Base-by-base conservation (phyloP, 306 rosid species). In the Vachellia pachyceras region DNA sequence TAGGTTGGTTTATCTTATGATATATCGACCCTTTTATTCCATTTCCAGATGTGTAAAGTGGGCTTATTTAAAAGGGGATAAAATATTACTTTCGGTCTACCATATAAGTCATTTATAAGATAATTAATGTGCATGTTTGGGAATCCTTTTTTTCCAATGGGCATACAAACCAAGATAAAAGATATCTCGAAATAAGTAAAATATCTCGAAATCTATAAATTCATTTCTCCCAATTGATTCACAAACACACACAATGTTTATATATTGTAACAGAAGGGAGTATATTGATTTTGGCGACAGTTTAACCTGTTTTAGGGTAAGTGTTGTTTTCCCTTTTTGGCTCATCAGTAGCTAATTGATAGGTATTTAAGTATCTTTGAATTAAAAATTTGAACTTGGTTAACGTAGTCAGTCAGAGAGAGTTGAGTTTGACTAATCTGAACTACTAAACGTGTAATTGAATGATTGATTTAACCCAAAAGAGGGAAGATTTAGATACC, bases 401-500 rank as follows among this genome's bases (percentile, higher is more conserved):
- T 81, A 76, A 69, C 52, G n/a, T n/a, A 69, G 46, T 69, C 69
- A 77, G 45, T 0, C 1, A 29, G 33, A 29, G 33, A 75, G 9
- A 46, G 64, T 20, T 46, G 60, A 47, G 82, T 70, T 75, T 42
- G 74, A 69, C n/a, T 69, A 55, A 76, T 77, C 44, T 42, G 65
- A 79, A 46, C 55, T 36, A 17, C 83, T 57, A 44, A 40, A 69
- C 90, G 85, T 85, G 78, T 52, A 25, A 46, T 15, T 42, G 75
- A 78, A 35, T 18, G 6, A 20, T 72, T 72, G 71, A 42, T 37
- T 72, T n/a, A 60, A n/a, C 33, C 42, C 46, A 73, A 69, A 64
- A 42, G 60, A 49, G 49, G 75, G 72, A 42, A 79, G 69, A 52
- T 69, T 50, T 42, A 65, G 84, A 87, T 87, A 60, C 90, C 83